phyloP scores from a whole-genome alignment of 2,329 filamentous ascomycete genomes.

The Verticillium longisporum region DNA sequence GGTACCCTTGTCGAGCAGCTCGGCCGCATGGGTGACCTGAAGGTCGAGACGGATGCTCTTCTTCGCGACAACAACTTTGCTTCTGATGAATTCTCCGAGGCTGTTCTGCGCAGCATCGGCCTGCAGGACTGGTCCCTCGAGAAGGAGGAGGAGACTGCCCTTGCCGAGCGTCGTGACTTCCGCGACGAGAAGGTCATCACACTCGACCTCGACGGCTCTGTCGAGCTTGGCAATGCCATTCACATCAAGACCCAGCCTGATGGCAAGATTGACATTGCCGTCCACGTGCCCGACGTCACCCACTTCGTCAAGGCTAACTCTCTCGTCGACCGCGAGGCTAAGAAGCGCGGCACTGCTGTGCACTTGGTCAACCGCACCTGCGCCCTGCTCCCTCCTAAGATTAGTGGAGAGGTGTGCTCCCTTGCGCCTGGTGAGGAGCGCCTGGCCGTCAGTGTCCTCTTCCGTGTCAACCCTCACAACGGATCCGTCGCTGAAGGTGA shows the following conservation, averaged over 20 bases:
- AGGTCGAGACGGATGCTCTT: constrained; percentile 95
- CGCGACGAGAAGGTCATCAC: constrained; percentile 84
- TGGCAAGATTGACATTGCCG: constrained; percentile 85
- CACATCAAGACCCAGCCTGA: constrained; percentile 81
- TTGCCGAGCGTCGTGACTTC: constrained; percentile 81
- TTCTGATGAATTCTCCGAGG: constrained; percentile 95
- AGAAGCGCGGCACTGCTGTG: constrained; percentile 94
- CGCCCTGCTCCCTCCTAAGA: constrained; percentile 80
- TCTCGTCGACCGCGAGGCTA: constrained; percentile 91
- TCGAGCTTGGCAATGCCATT: constrained; percentile 86
- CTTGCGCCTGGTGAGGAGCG: constrained; percentile 82
- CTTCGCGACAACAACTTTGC: constrained; percentile 98
- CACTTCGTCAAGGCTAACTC: constrained; percentile 97
- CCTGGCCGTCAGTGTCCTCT: constrained; percentile 86
- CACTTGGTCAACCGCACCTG: constrained; percentile 85
- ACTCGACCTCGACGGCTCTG: constrained; percentile 80
- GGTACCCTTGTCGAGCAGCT: constrained; percentile 96
- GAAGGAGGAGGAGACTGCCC: constrained; percentile 69
- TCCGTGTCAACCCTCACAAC: constrained; percentile 77
- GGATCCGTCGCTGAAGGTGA: constrained; percentile 77
- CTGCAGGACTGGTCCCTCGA: constrained; percentile 86
- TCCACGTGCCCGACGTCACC: constrained; percentile 90
- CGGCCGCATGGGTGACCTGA: constrained; percentile 93
- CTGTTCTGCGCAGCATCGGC: constrained; percentile 86
- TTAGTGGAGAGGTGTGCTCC: constrained; percentile 83